phyloP scores from a whole-genome alignment of 768 basidiomycete species.

The Panus rudis region DNA sequence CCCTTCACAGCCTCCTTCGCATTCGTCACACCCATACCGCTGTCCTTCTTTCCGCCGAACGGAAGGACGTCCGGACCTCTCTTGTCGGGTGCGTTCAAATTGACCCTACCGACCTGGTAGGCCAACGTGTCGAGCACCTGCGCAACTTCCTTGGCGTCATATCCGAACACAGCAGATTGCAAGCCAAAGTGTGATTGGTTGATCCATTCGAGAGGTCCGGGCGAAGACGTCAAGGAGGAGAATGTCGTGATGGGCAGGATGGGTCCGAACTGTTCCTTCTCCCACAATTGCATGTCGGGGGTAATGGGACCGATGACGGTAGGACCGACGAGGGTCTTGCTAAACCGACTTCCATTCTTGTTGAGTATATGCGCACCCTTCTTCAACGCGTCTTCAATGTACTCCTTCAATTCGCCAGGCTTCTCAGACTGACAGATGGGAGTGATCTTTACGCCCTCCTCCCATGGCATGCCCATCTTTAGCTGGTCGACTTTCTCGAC shows the following conservation, averaged over 20 bases:
- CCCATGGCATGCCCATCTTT: slow-evolving; percentile 9
- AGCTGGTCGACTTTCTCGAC: slow-evolving; percentile 2
- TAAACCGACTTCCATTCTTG: slow-evolving; percentile 1
- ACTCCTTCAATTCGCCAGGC: slow-evolving; percentile 2
- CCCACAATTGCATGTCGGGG: slow-evolving; percentile 4
- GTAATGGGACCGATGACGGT: slow-evolving; percentile 5
- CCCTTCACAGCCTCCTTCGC: slow-evolving; percentile 2
- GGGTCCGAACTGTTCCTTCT: slow-evolving; percentile 7
- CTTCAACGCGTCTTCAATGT: slow-evolving; percentile 4
- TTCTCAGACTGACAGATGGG: slow-evolving; percentile 4
- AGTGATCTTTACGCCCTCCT: slow-evolving; percentile 7
- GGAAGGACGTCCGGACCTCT: slow-evolving; percentile 4
- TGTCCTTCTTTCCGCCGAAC: slow-evolving; percentile 6
- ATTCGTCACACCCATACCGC: slow-evolving; percentile 4
- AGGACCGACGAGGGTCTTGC: slow-evolving; percentile 1
- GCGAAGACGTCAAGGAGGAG: background rate
- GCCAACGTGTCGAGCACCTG: slow-evolving; percentile 5
- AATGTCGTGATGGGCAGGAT: slow-evolving; percentile 5
- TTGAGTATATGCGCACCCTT: slow-evolving; percentile 7
- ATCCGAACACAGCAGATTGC: slow-evolving; percentile 7
- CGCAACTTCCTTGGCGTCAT: slow-evolving; percentile 4
- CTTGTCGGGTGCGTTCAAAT: slow-evolving; percentile 6
- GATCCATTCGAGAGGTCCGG: slow-evolving; percentile 6
- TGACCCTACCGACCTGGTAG: slow-evolving; percentile 4
- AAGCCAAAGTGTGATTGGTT: slow-evolving; percentile 3